Conservation (phyloP, 495 filamentous ascomycete genomes). For the Tetracladium setigerum region DNA sequence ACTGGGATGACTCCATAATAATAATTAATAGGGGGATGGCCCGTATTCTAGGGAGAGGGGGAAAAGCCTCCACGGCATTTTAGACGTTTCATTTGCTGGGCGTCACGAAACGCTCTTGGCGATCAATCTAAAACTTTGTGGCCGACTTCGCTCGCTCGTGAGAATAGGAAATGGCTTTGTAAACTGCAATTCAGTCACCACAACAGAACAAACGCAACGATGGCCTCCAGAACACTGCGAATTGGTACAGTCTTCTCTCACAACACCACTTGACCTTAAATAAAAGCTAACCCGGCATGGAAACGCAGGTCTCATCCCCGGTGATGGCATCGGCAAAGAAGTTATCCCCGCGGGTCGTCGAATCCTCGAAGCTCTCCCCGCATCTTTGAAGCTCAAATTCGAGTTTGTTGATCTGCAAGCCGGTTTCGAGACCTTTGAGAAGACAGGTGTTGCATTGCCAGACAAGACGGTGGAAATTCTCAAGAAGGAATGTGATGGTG, state of each 20-base stretch:
- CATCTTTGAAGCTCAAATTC: slow-evolving; percentile 80
- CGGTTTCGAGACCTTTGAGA: slow-evolving; percentile 86
- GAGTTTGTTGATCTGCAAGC: slow-evolving; percentile 87
- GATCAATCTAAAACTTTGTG: slow-evolving; percentile 4
- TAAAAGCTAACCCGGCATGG: neutral
- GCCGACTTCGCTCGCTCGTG: slow-evolving; percentile 12
- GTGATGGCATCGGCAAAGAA: slow-evolving; percentile 96
- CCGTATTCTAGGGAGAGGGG: no score
- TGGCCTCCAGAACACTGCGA: slow-evolving; percentile 50
- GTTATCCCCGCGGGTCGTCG: slow-evolving; percentile 93
- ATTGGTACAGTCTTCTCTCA: slow-evolving; percentile 39
- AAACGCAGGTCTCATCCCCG: slow-evolving; percentile 73
- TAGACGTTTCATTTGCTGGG: no score
- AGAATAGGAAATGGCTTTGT: no score
- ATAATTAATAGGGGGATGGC: no score
- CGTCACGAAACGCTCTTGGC: neutral
- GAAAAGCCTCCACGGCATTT: no score
- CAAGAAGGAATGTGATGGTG: slow-evolving; percentile 86
- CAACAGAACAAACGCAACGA: slow-evolving; percentile 18
- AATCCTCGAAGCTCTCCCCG: slow-evolving; percentile 81
- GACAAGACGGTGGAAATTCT: slow-evolving; percentile 82
- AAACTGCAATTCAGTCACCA: neutral
- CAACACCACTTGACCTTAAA: neutral
- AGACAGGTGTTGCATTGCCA: slow-evolving; percentile 78
- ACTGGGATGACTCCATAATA: no score